Base-by-base conservation (phyloP, 352 stramenopile species). In the Phytophthora podocarpi region DNA sequence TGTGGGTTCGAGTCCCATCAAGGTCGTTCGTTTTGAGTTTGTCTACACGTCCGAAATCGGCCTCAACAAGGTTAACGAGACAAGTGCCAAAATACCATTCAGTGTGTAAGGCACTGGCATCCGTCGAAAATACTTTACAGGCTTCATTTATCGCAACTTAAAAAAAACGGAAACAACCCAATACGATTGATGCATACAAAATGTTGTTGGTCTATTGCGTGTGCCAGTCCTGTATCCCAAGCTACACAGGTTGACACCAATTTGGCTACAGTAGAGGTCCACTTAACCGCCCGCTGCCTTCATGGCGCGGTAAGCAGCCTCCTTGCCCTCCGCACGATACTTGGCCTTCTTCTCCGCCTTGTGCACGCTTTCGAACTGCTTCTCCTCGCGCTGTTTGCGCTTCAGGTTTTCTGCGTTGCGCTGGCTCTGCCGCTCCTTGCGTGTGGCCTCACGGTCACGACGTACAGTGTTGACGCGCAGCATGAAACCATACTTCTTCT, bases 401-500 rank as follows among this genome's bases (percentile, higher is more conserved):
- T 99, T 99, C 11, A 85, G 64, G 46, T 97, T 89, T 24, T 93
- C 90, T 10, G 83, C 65, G 27, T 91, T 95, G 2, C 91, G 78
- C 62, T 92, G 72, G 12, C 74, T 87, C 61, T 98, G 95, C 67
- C 91, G 95, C n/a, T 89, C 75, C 68, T 98, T 98, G 2, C 94
- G 84, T 27, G 97, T 99, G 42, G 89, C 80, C 37, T 95, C 80
- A 54, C 98, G 98, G 66, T 99, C 97, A 47, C 98, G 98, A 51
- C 95, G 85, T 55, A 99, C 97, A 4, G 97, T 99, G 64, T 98
- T 97, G 5, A 99, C 80, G 16, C 96, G 93, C 74, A 99, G 94
- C 67, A 99, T 87, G 53, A 99, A 98, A n/a, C 90, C 88, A 55
- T 97, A 93, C 70, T 98, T 98, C 56, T 96, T 97, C 78, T 97